Percentiles rank a stretch among this genome's conserved stretches.
Conservation (phyloP, 2,329 filamentous ascomycete species). For the Rosellinia necatrix region DNA sequence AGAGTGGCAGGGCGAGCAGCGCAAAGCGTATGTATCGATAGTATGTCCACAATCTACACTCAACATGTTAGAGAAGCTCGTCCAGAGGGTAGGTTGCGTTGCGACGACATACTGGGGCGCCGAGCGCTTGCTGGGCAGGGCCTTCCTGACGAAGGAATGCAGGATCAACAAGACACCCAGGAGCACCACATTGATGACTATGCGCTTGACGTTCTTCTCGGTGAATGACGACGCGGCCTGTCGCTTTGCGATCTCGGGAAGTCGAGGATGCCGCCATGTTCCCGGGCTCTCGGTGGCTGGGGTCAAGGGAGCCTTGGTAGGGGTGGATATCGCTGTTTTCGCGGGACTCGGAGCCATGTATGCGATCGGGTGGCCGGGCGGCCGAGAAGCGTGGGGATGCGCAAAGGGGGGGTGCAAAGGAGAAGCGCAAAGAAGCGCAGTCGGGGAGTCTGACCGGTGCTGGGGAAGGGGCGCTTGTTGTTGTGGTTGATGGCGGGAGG, state of each 20-base stretch:
- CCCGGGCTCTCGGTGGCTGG: constrained; percentile 64
- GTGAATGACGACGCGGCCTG: constrained; percentile 80
- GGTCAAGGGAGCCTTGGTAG: constrained; percentile 40
- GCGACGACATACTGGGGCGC: constrained; percentile 35
- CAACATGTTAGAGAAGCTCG: constrained; percentile 2
- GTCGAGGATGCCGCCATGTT: constrained; percentile 87
- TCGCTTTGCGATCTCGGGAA: constrained; percentile 83
- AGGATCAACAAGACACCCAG: constrained; percentile 37
- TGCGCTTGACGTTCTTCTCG: constrained; percentile 72
- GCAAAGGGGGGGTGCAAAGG: too few relatives aligned
- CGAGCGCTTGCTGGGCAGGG: constrained; percentile 30
- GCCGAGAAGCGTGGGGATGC: too few relatives aligned
- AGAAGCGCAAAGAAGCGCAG: too few relatives aligned
- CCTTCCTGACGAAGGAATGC: constrained; percentile 27
- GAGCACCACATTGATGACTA: constrained; percentile 67
- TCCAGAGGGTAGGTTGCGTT: neutral
- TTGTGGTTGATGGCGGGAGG: neutral
- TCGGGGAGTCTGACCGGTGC: neutral
- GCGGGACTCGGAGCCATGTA: constrained; percentile 42
- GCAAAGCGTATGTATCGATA: constrained; percentile 51
- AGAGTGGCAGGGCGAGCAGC: constrained; percentile 61
- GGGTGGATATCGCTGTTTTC: constrained; percentile 48
- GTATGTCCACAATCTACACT: constrained; percentile 42
- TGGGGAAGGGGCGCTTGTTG: neutral
- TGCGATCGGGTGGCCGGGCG: neutral